Evolutionary conservation across 106 monocot genomes (phyloP).

Genomic region (Hemerocallis citrina): DNA sequence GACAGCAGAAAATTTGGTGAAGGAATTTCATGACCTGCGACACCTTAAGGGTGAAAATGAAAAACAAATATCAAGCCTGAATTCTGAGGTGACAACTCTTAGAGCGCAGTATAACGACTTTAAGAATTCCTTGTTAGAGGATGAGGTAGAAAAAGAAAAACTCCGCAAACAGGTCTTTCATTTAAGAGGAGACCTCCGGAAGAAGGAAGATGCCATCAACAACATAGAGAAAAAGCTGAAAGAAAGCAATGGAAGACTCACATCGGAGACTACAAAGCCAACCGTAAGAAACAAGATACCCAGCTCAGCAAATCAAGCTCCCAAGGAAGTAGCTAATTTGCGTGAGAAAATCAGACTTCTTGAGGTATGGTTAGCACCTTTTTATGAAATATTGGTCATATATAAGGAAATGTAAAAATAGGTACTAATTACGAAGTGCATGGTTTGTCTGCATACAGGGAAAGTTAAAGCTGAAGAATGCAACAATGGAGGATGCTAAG

Average conservation of each 20-base stretch:
- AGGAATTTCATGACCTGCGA: slow-evolving; percentile 27
- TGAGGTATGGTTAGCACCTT: slow-evolving; percentile 13
- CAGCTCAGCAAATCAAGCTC: slow-evolving; percentile 2
- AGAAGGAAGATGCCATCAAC: slow-evolving; percentile 23
- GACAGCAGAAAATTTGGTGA: slow-evolving; percentile 18
- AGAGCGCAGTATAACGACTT: slow-evolving; percentile 27
- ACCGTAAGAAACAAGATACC: slow-evolving; percentile 22
- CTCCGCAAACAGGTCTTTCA: slow-evolving; percentile 31
- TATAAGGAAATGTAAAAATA: not conserved
- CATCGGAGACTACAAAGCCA: slow-evolving; percentile 11
- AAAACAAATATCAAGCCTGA: slow-evolving; percentile 22
- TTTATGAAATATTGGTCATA: not conserved
- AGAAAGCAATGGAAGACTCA: slow-evolving; percentile 12
- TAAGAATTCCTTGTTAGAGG: slow-evolving; percentile 27
- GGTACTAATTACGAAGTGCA: not conserved
- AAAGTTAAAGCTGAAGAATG: slow-evolving; percentile 13
- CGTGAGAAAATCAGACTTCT: slow-evolving; percentile 19
- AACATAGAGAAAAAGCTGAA: slow-evolving; percentile 20
- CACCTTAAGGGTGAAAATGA: slow-evolving; percentile 39
- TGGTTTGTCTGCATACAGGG: slow-evolving; percentile 7
- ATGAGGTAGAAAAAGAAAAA: slow-evolving; percentile 41
- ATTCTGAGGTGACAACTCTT: slow-evolving; percentile 27
- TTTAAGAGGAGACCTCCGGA: slow-evolving; percentile 22
- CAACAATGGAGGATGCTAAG: slow-evolving; percentile 6
- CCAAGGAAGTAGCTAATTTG: slow-evolving; percentile 9